Evolutionary conservation across 1,284 basidiomycete species (phyloP).

Genomic region (Takashimella koratensis): DNA sequence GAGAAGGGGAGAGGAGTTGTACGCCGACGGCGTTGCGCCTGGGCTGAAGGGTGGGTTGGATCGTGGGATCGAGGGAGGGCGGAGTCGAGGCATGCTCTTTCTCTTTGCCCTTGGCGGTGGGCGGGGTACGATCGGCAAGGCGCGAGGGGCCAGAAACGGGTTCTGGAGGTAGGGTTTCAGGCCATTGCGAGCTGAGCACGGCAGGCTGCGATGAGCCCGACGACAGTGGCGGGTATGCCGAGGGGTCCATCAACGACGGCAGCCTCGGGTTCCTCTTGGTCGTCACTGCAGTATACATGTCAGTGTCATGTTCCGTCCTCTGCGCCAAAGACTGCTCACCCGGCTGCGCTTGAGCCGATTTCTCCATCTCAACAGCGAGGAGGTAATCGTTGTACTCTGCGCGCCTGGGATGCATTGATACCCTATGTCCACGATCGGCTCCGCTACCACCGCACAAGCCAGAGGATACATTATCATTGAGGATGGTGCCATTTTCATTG

Average conservation of each 20-base stretch:
- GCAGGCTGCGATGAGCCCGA: too few species aligned
- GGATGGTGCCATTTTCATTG: background rate
- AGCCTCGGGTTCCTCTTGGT: background rate
- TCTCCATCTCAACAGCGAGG: background rate
- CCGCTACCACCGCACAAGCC: background rate
- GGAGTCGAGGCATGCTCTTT: background rate
- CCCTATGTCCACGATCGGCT: background rate
- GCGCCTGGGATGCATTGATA: background rate
- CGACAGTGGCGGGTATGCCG: background rate
- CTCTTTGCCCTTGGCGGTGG: background rate
- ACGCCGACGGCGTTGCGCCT: conserved; percentile 82
- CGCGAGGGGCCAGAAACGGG: background rate
- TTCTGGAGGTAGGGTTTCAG: too few species aligned
- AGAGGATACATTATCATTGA: background rate
- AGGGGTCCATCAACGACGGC: background rate
- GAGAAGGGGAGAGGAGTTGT: conserved; percentile 74
- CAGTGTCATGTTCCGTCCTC: background rate
- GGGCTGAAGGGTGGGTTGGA: conserved; percentile 7
- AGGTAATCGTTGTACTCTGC: background rate
- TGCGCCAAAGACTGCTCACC: too few species aligned
- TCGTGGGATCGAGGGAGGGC: background rate
- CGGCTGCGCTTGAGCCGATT: too few species aligned
- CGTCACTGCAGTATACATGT: background rate
- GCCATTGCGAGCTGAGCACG: background rate
- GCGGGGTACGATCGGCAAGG: background rate